Conservation (phyloP, 441 rosid species). For the Populus trichocarpa region DNA sequence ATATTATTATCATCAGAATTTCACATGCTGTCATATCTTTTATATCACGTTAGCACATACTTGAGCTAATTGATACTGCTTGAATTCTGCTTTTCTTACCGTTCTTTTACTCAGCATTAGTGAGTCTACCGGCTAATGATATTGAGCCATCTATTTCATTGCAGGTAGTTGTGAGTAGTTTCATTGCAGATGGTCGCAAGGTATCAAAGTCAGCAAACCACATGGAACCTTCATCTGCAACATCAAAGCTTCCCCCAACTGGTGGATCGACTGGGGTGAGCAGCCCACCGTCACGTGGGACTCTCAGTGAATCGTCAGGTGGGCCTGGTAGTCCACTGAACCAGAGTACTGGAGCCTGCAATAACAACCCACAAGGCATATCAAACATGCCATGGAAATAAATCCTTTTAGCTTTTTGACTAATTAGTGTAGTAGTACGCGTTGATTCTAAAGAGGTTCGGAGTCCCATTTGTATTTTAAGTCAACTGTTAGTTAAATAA, state of each 20-base stretch:
- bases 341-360: slow-evolving; percentile 55
- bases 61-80: not conserved
- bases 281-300: slow-evolving; percentile 72
- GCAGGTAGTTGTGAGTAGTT: slow-evolving; percentile 80
- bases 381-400: slow-evolving; percentile 53
- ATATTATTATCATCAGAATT: not conserved
- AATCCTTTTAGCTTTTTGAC: slow-evolving; percentile 12
- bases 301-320: slow-evolving; percentile 71
- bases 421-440: slow-evolving; percentile 21
- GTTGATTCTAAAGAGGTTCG: slow-evolving; percentile 15
- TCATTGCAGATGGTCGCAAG: slow-evolving; percentile 54
- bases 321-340: slow-evolving; percentile 70
- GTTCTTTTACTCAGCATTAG: no score
- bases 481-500: slow-evolving; percentile 20
- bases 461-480: slow-evolving; percentile 22
- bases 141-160: not conserved
- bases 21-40: not conserved
- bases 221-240: slow-evolving; percentile 30
- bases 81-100: no score
- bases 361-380: slow-evolving; percentile 49
- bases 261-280: slow-evolving; percentile 36
- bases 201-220: slow-evolving; percentile 43
- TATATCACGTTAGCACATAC: not conserved
- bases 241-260: slow-evolving; percentile 26
- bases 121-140: not conserved